Evolutionary conservation across 202 grass and related monocot species (phyloP).

Genomic region (Thinopyrum obtusiflorum): DNA sequence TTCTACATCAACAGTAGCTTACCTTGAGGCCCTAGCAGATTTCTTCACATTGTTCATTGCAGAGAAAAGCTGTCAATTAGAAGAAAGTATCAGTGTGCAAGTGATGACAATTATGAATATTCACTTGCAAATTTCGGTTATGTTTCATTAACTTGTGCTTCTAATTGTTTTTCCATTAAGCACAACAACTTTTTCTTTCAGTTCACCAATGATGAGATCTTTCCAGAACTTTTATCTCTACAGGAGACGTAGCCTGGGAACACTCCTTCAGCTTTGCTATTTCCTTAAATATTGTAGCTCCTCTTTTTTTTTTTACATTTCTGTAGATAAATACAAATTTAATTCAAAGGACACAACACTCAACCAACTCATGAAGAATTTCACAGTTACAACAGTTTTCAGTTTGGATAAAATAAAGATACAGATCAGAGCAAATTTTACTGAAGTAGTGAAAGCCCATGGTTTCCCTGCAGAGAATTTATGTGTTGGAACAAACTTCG

Average conservation of each 20-base stretch:
- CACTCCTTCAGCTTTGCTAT: slow-evolving; percentile 80
- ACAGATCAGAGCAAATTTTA: no score
- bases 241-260: slow-evolving; percentile 95
- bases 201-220: slow-evolving; percentile 57
- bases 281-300: slow-evolving; percentile 84
- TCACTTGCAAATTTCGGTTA: slow-evolving; percentile 68
- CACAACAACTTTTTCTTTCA: slow-evolving; percentile 80
- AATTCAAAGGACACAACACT: no score
- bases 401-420: no score
- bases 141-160: slow-evolving; percentile 53
- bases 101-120: slow-evolving; percentile 4
- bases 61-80: slow-evolving; percentile 51
- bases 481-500: no score
- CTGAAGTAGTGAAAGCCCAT: no score
- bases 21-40: slow-evolving; percentile 29
- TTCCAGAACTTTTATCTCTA: no score
- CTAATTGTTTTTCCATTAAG: slow-evolving; percentile 72
- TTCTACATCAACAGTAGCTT: slow-evolving; percentile 7
- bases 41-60: slow-evolving; percentile 54
- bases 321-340: no score
- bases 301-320: no score
- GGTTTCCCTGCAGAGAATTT: no score
- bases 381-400: no score
- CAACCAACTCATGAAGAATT: no score
- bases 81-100: slow-evolving; percentile 29